phyloP scores from a whole-genome alignment of 352 stramenopile species.

The Salisapilia sapeloensis region DNA sequence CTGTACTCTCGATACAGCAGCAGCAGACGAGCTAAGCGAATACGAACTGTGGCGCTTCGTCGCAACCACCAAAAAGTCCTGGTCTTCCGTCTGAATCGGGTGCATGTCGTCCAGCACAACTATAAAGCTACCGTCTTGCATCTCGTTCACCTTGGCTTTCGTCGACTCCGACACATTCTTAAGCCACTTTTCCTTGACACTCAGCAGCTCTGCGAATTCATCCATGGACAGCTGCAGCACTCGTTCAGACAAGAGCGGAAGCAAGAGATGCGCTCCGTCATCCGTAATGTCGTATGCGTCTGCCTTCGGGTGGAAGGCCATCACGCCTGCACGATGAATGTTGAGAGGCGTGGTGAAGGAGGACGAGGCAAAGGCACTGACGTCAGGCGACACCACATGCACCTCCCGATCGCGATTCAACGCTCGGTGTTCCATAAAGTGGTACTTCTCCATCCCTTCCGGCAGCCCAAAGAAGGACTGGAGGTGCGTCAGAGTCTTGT shows the following conservation, averaged over 20 bases:
- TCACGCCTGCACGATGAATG: constrained; percentile 51
- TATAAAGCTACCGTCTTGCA: constrained; percentile 39
- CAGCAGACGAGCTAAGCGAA: constrained; percentile 39
- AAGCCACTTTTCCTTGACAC: constrained; percentile 56
- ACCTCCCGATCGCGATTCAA: constrained; percentile 53
- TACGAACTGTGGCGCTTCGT: constrained; percentile 64
- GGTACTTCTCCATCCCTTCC: constrained; percentile 4
- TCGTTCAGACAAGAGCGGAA: constrained; percentile 24
- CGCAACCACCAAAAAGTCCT: constrained; percentile 41
- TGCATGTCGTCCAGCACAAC: constrained; percentile 71
- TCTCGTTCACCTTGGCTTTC: constrained; percentile 20
- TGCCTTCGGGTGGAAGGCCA: constrained; percentile 13
- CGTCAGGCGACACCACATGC: constrained; percentile 37
- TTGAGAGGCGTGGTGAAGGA: constrained; percentile 22
- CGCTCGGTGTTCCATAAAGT: constrained; percentile 43
- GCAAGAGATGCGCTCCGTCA: constrained; percentile 35
- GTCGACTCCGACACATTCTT: constrained; percentile 50
- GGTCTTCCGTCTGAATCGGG: constrained; percentile 51
- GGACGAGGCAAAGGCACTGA: constrained; percentile 19
- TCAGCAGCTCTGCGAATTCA: constrained; percentile 43
- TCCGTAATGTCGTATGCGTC: constrained; percentile 36
- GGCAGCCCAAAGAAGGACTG: constrained; percentile 24
- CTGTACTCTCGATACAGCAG: constrained; percentile 50
- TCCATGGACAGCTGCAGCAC: constrained; percentile 32
- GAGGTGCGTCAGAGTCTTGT: constrained; percentile 16